phyloP scores from a whole-genome alignment of 306 rosid species.

The Pterocarpus macrocarpus region DNA sequence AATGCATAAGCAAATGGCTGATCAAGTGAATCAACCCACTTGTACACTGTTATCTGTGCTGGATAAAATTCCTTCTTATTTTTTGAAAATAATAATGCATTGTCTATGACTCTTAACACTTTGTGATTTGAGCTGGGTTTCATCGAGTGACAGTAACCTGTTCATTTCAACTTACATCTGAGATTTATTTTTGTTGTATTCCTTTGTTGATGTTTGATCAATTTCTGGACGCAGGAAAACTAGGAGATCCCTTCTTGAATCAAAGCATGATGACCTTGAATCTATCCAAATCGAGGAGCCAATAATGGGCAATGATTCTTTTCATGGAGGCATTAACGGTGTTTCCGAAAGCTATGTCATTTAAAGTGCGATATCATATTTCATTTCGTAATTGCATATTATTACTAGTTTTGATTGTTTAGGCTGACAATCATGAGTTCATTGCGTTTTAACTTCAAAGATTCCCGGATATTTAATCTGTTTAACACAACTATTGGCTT shows the following conservation, averaged over 20 bases:
- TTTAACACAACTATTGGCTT: constrained; percentile 1
- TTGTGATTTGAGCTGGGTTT: constrained; percentile 1
- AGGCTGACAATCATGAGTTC: background rate
- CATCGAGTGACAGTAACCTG: background rate
- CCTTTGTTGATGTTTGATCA: constrained; percentile 7
- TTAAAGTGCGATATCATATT: background rate
- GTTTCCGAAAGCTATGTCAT: constrained; percentile 46
- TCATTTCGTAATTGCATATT: background rate
- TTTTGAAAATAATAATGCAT: background rate
- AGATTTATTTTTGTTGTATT: background rate
- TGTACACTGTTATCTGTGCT: too few species aligned
- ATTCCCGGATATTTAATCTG: constrained; percentile 14
- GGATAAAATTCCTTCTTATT: too few species aligned
- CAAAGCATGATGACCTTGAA: constrained; percentile 48
- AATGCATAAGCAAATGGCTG: too few species aligned
- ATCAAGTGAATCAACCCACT: too few species aligned
- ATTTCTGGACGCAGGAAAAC: constrained; percentile 58
- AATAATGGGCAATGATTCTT: constrained; percentile 39
- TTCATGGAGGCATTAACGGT: constrained; percentile 41
- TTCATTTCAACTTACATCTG: constrained; percentile 1
- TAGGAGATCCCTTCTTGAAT: constrained; percentile 49
- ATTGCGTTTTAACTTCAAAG: background rate
- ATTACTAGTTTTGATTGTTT: constrained; percentile 26
- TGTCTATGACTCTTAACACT: background rate
- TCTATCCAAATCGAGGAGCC: constrained; percentile 48